Evolutionary conservation across 2,329 filamentous ascomycete species (phyloP), one percentile per base, ranked within the genome.

Genomic region (Pseudofabraea citricarpa): DNA sequence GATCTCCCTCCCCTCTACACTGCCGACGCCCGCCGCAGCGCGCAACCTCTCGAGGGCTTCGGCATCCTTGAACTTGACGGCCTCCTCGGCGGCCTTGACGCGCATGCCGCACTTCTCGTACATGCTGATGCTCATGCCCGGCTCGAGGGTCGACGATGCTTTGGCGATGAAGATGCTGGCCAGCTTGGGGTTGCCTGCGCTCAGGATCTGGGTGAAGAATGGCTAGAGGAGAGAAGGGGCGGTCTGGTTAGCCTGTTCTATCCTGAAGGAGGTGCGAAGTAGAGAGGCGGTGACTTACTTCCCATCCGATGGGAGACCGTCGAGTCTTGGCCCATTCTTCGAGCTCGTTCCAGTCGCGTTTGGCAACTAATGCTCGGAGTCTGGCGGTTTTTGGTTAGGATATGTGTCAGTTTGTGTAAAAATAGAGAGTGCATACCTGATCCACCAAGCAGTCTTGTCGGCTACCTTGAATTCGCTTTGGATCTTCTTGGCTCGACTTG

Each of bases 301-400:
- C 89, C 93, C 93, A 98, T 9, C 91, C 91, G 61, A 98, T 97
- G 1, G 91, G 88, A 46, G 86, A 93, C 65, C 90, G 95, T 59
- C 87, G 77, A 29, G 65, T 79, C 60, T 83, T 86, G 26, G 80
- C 78, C 54, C 89, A 78, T 55, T 96, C 90, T 63, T 97, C 90
- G 45, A 98, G 77, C 62, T 96, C 91, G 40, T 79, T 82, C 90
- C 90, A 98, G 60, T 95, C 87, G 43, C 93, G 78, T 62, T 90
- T 89, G 13, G 87, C 86, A 3, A 98, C 89, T 40, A 97, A 75
- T 0, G 90, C 93, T 55, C 91, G 81, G 21, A 98, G 74, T 49
- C 89, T 84, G 46, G 43, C 6, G n/a, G 19, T 15, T 21, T 15
- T 41, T 37, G 18, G 16, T 36, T 41, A 43, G 40, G 27, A 41